Conservation (phyloP, 306 rosid species). For the Senna siamea region DNA sequence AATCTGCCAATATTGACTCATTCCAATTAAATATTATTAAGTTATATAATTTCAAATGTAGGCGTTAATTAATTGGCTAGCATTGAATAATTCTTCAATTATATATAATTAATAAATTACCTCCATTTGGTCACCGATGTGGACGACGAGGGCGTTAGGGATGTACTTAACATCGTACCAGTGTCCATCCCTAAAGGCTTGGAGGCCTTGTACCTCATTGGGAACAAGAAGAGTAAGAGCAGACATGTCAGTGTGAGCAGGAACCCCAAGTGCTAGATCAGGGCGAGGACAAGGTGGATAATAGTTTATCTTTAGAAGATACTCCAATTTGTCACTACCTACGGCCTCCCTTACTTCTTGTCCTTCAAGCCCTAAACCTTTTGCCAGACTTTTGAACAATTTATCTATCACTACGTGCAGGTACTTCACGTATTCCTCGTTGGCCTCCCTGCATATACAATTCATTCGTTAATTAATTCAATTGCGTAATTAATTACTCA, state of each 20-base stretch:
- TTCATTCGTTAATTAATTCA: no score
- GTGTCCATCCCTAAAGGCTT: conserved; percentile 61
- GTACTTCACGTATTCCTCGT: conserved; percentile 58
- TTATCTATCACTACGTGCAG: conserved; percentile 59
- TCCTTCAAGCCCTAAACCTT: conserved; percentile 68
- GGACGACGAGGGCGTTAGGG: conserved; percentile 76
- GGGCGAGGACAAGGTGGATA: conserved; percentile 88
- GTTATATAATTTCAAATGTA: no score
- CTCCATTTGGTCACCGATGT: conserved; percentile 83
- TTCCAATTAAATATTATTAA: no score
- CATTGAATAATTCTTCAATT: no score
- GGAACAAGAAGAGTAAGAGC: conserved; percentile 69
- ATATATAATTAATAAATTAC: conserved; percentile 30
- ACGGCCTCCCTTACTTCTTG: conserved; percentile 55
- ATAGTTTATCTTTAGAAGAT: conserved; percentile 77
- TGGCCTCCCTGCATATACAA: conserved; percentile 51
- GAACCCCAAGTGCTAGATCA: conserved; percentile 75
- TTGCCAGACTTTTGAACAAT: conserved; percentile 54
- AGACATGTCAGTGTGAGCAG: conserved; percentile 79
- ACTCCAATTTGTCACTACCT: conserved; percentile 60
- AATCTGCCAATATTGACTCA: conserved; percentile 38
- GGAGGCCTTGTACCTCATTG: conserved; percentile 81
- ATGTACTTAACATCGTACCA: conserved; percentile 77
- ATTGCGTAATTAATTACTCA: no score
- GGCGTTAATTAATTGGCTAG: no score